A percentile compares a stretch with the other conserved stretches of the same genome.
These are phyloP conservation scores for Arachnopeziza araneosa DNA, from an alignment of 2,329 filamentous ascomycete genomes.

Conservation along the genomic window DNA sequence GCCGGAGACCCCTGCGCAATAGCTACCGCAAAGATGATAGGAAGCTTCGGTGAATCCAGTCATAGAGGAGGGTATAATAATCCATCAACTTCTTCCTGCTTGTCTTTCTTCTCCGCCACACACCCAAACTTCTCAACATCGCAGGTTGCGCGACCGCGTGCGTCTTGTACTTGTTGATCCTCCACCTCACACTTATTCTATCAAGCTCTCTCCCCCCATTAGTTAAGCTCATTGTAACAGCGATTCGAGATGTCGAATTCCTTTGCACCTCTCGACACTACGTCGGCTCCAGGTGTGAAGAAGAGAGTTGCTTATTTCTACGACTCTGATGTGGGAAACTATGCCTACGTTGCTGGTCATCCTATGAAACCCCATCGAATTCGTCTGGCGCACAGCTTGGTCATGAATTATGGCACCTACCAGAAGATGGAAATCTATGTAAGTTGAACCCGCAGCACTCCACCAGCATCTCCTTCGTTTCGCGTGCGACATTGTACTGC, in stretches of 20 bases:
- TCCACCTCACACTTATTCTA: neutral
- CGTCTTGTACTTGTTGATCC: neutral
- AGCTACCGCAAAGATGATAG: neutral
- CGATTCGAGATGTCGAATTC: conserved; percentile 26
- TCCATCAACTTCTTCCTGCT: neutral
- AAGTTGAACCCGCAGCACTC: conserved; percentile 35
- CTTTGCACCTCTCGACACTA: conserved; percentile 48
- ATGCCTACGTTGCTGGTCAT: conserved; percentile 93
- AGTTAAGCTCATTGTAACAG: neutral
- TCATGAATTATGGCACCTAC: conserved; percentile 94
- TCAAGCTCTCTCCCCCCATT: neutral
- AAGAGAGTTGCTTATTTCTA: conserved; percentile 98
- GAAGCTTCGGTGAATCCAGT: neutral
- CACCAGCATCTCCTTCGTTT: neutral
- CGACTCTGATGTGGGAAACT: conserved; percentile 96
- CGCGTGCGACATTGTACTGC: neutral
- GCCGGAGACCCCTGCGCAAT: neutral
- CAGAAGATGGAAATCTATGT: conserved; percentile 96
- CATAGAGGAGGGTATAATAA: neutral
- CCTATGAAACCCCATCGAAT: conserved; percentile 99
- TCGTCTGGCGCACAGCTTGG: conserved; percentile 88
- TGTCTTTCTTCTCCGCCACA: neutral
- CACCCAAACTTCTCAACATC: neutral
- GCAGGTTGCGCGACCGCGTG: neutral
- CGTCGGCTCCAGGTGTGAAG: conserved; percentile 44